Evolutionary conservation across 345 rosid genomes (phyloP), one percentile per base, ranked within the genome.

Genomic region (Excoecaria cochinchinensis): DNA sequence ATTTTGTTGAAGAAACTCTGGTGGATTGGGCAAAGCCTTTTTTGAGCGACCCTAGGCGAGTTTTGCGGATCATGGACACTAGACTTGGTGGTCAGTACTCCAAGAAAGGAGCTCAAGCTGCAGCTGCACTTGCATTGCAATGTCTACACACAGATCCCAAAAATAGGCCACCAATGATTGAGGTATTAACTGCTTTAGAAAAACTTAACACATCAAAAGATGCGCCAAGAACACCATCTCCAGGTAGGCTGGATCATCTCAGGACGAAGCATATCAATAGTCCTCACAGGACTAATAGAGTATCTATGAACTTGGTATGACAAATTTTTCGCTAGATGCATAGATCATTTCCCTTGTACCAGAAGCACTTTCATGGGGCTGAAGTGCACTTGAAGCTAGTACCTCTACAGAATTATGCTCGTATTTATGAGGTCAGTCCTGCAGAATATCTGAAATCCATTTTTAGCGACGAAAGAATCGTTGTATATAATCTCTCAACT

Each of bases 11-110:
- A 40, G 96, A 89, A 71, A 84, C 88, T 61, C 85, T 92, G 8
- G 97, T 89, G 74, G 94, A 91, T 46, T 94, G 98, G 98, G 92
- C 96, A 1, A 85, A 76, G 75, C 96, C 97, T 12, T 94, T 87
- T 83, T 79, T 94, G 74, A 81, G 72, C 14, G 90, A 92, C 76
- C 82, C 74, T 73, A 84, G 87, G 76, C 86, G 89, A 76, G 85
- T 92, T 66, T 71, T 87, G 77, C 82, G 97, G 77, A 89, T 94
- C 77, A 90, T 94, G 98, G 98, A 92, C 82, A 89, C 92, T 3
- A 87, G 88, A 76, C 84, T 94, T 73, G 92, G 86, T 4, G 98
- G 96, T 58, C 97, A 92, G 79, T 94, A 94, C 86, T 87, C 94
- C 59, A 89, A 88, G 84, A 90, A 89, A 86, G 94, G 78, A 64